Evolutionary conservation across 768 basidiomycete species (phyloP).

Genomic region (Serendipita sp.): DNA sequence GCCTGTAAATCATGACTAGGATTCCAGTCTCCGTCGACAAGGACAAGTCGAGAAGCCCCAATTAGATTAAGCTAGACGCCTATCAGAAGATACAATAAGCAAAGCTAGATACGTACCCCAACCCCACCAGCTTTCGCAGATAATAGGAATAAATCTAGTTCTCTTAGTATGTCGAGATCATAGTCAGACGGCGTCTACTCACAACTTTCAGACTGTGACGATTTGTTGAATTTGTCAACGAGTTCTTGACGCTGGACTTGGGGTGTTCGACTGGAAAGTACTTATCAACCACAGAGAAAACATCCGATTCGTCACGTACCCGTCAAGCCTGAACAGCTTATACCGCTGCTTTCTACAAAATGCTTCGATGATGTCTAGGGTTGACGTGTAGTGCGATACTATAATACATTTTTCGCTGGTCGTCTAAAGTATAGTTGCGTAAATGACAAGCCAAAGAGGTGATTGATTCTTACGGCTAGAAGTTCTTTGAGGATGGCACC

Average conservation of each 20-base stretch:
- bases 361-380: constrained; percentile 79
- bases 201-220: constrained; percentile 58
- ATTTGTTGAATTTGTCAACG: constrained; percentile 79
- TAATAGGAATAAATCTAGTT: constrained; percentile 70
- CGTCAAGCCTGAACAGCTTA: constrained; percentile 74
- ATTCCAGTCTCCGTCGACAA: constrained; percentile 91
- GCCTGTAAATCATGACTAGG: constrained; percentile 90
- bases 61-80: constrained; percentile 57
- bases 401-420: constrained; percentile 91
- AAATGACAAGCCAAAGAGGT: neutral
- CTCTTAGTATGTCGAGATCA: neutral
- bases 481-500: constrained; percentile 46
- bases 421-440: constrained; percentile 24
- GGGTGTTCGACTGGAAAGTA: constrained; percentile 47
- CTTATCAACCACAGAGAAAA: neutral
- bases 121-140: constrained; percentile 94
- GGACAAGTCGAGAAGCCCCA: constrained; percentile 74
- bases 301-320: constrained; percentile 30
- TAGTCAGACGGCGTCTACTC: constrained; percentile 17
- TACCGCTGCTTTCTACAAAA: constrained; percentile 66
- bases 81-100: neutral
- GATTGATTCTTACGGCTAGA: constrained; percentile 30
- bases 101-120: constrained; percentile 27
- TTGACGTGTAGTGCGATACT: constrained; percentile 93
- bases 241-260: constrained; percentile 66